These are phyloP conservation scores for Pestalotiopsis sp. DNA, from an alignment of 2,329 filamentous ascomycete genomes.

Conservation along the genomic window DNA sequence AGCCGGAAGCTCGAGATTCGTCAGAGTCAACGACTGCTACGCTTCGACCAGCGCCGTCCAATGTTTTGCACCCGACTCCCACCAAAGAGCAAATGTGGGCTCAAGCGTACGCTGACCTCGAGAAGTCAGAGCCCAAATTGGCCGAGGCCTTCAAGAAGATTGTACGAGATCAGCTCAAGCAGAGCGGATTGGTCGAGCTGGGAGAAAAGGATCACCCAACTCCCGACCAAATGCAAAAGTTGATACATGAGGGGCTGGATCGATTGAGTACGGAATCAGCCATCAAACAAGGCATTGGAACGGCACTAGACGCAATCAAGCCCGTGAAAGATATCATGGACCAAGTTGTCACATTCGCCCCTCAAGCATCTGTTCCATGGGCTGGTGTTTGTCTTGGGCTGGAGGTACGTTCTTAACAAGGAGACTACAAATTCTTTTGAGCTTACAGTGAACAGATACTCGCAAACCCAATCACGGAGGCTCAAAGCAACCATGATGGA, in stretches of 20 bases:
- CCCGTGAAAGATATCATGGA: not conserved
- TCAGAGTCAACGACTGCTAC: too few relatives aligned
- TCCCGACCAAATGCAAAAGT: not conserved
- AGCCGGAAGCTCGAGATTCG: too few relatives aligned
- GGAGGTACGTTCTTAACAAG: not conserved
- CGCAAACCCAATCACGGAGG: not conserved
- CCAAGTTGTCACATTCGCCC: not conserved
- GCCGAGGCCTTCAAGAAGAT: constrained; percentile 24
- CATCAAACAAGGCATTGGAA: not conserved
- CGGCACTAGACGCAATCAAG: not conserved
- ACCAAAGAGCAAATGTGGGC: constrained; percentile 14
- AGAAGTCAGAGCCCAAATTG: constrained; percentile 15
- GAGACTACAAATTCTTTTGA: not conserved
- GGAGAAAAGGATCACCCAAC: not conserved
- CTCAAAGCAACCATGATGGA: not conserved
- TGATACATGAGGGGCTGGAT: not conserved
- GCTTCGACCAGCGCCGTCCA: too few relatives aligned
- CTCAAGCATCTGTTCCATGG: not conserved
- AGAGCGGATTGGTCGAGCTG: constrained; percentile 11
- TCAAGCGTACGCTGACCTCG: constrained; percentile 30
- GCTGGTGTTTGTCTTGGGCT: not conserved
- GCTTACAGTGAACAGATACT: not conserved
- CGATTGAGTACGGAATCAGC: not conserved
- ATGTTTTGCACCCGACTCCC: not conserved
- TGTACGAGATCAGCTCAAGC: constrained; percentile 26